A percentile compares a stretch with the other conserved stretches of the same genome.
Conservation (phyloP, 2,329 filamentous ascomycete genomes). For the Epichloe elymi region DNA sequence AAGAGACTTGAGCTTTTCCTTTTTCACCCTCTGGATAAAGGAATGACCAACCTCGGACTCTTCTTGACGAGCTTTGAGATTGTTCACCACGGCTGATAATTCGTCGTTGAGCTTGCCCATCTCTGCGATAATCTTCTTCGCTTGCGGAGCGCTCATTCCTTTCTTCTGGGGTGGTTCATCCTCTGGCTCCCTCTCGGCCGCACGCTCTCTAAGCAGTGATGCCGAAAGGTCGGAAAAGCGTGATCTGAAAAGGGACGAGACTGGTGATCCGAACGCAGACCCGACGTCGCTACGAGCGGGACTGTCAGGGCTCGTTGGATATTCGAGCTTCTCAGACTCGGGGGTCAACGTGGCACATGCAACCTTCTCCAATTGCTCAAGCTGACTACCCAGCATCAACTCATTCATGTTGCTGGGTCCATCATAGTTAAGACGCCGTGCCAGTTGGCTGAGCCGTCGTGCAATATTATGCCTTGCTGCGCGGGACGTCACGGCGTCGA, state of each 20-base stretch:
- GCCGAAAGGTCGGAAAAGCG: slow-evolving; percentile 27
- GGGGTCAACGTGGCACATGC: slow-evolving; percentile 8
- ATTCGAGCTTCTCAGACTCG: slow-evolving; percentile 9
- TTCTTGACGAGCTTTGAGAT: slow-evolving; percentile 41
- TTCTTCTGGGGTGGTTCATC: slow-evolving; percentile 15
- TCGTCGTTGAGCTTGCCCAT: slow-evolving; percentile 32
- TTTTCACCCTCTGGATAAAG: background rate
- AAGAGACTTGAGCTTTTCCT: background rate
- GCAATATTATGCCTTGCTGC: slow-evolving; percentile 31
- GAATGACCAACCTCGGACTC: slow-evolving; percentile 39
- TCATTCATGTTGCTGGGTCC: slow-evolving; percentile 23
- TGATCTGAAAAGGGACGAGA: slow-evolving; percentile 23
- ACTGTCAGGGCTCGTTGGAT: slow-evolving; percentile 14
- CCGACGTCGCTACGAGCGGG: slow-evolving; percentile 14
- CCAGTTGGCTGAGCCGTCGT: slow-evolving; percentile 24
- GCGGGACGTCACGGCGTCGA: slow-evolving; percentile 10
- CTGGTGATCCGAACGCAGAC: slow-evolving; percentile 22
- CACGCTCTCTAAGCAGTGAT: slow-evolving; percentile 18
- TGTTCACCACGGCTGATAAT: slow-evolving; percentile 34
- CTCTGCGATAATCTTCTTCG: slow-evolving; percentile 24
- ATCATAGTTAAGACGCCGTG: slow-evolving; percentile 23
- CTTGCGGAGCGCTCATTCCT: slow-evolving; percentile 22
- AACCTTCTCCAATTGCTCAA: slow-evolving; percentile 25
- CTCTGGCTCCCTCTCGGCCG: slow-evolving; percentile 15
- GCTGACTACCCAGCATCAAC: slow-evolving; percentile 21